Evolutionary conservation across 257 asterid species (phyloP), one percentile per base, ranked within the genome.

Genomic region (Petunia axillaris): DNA sequence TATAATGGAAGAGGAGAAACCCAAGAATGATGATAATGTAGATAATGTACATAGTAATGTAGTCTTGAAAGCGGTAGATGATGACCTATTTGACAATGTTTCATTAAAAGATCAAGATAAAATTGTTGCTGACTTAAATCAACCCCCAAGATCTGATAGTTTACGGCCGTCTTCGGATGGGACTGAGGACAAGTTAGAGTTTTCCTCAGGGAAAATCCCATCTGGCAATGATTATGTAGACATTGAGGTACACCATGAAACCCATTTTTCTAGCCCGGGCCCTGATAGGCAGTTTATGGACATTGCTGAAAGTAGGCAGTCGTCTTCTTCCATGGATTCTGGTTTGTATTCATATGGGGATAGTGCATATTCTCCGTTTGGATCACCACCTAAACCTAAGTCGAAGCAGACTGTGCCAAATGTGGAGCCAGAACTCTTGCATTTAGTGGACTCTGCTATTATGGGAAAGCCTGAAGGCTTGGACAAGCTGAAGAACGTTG

Each of bases 391-490:
- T 66, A 95, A 89, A 84, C 83, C 89, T 36, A 93, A 86, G 85
- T 81, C 89, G 37, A 90, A 93, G 79, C 96, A 89, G 82, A 84
- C 70, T 50, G 80, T 82, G 82, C 90, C 93, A 53, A 92, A 90
- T 83, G 99, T 90, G 48, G 90, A 98, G 64, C 98, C 99, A 5
- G 99, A 95, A 90, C 98, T 95, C 65, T 88, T 95, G 96, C 99
- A 95, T 89, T 85, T 95, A 85, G 97, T 95, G 55, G 99, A 95
- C 87, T 95, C 99, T 76, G 99, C 99, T 55, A 95, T 95, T 83
- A 95, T 95, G 99, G 99, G 99, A 76, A 95, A 95, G 87, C 92
- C 94, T 48, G 98, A 95, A 80, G 91, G 97, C 87, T 87, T 93
- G 91, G 95, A 90, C 66, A 91, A 87, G 83, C 88, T 95, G 91